Evolutionary conservation across 441 rosid species (phyloP).

Genomic region (Euphorbia schlechtendalii): DNA sequence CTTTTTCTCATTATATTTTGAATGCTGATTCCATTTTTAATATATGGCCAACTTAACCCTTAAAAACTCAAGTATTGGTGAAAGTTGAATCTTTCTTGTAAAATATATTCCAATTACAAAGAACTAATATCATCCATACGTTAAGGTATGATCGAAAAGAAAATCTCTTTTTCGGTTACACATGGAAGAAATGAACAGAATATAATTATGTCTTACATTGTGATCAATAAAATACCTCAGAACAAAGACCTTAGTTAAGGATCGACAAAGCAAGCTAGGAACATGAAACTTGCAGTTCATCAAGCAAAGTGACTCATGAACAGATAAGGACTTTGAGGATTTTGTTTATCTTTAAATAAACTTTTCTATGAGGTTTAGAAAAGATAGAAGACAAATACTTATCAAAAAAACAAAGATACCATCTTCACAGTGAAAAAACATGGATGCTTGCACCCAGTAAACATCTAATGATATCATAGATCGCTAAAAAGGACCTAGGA

Average conservation of each 20-base stretch:
- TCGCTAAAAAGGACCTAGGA: not conserved
- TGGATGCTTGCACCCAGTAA: not conserved
- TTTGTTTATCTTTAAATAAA: not conserved
- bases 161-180: not conserved
- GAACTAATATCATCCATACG: not conserved
- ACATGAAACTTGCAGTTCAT: not conserved
- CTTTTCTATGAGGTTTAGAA: not conserved
- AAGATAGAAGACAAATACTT: not conserved
- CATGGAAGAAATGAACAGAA: too few relatives aligned
- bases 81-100: not conserved
- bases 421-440: not conserved
- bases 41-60: not conserved
- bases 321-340: not conserved
- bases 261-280: not conserved
- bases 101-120: not conserved
- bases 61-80: not conserved
- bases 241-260: not conserved
- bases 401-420: too few relatives aligned
- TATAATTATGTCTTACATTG: not conserved
- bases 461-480: not conserved
- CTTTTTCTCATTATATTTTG: not conserved
- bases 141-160: not conserved
- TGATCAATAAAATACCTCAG: not conserved
- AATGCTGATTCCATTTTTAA: not conserved
- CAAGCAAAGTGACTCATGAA: not conserved